phyloP scores from a whole-genome alignment of 371 early-diverging fungal species.

The Mucor piriformis region DNA sequence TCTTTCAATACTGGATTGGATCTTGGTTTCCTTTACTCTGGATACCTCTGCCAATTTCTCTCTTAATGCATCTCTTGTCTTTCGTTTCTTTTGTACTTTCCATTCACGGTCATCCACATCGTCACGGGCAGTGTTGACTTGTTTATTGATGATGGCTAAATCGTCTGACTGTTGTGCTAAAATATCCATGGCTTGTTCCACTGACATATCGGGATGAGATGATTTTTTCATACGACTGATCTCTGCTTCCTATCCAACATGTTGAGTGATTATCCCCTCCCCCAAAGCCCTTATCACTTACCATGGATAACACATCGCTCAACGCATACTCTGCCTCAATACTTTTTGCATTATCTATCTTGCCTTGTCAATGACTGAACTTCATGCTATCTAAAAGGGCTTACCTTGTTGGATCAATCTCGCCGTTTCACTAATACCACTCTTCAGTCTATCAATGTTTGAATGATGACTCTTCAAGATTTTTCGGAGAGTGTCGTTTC shows the following conservation, averaged over 20 bases:
- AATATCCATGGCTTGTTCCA: constrained; percentile 15
- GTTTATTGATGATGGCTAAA: not conserved
- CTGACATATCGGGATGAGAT: constrained; percentile 2
- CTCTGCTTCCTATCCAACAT: constrained; percentile 7
- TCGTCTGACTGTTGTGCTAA: constrained; percentile 4
- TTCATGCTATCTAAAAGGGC: too few relatives aligned
- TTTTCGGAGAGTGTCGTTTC: too few relatives aligned
- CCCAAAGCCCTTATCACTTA: too few relatives aligned
- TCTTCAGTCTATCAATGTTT: too few relatives aligned
- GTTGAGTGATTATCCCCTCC: too few relatives aligned
- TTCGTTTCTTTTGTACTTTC: constrained; percentile 2
- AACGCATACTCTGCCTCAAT: too few relatives aligned
- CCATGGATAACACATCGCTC: too few relatives aligned
- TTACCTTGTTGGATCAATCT: too few relatives aligned
- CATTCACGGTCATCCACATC: constrained; percentile 7
- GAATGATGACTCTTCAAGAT: too few relatives aligned
- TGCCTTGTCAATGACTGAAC: too few relatives aligned
- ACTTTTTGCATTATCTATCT: too few relatives aligned
- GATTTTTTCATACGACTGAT: constrained; percentile 3
- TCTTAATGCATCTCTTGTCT: not conserved
- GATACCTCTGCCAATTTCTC: not conserved
- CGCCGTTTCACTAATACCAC: too few relatives aligned
- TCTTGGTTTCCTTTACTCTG: not conserved
- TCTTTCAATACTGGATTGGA: constrained; percentile 2
- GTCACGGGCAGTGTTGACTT: constrained; percentile 8